Percentiles rank a stretch among this genome's conserved stretches.
Evolutionary conservation across 2,329 filamentous ascomycete genomes (phyloP).

Genomic region (Xylaria arbuscula): DNA sequence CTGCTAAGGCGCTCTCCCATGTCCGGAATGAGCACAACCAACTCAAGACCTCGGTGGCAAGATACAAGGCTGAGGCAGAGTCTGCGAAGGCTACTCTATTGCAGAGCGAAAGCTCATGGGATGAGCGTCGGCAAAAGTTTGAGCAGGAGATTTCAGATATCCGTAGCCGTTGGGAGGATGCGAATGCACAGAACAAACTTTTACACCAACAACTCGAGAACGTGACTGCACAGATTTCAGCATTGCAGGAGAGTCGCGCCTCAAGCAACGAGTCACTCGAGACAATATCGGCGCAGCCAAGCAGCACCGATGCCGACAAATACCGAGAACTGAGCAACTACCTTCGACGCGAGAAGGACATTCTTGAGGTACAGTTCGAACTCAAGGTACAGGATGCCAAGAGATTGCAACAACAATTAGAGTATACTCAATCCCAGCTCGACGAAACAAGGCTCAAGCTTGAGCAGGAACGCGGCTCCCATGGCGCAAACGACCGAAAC

Average conservation of each 20-base stretch:
- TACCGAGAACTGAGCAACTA: slow-evolving; percentile 92
- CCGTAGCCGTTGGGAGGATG: slow-evolving; percentile 81
- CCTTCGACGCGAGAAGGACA: slow-evolving; percentile 94
- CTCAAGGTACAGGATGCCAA: slow-evolving; percentile 89
- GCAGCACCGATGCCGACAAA: slow-evolving; percentile 74
- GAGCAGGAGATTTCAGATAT: slow-evolving; percentile 87
- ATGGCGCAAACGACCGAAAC: slow-evolving; percentile 77
- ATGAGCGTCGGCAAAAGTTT: slow-evolving; percentile 80
- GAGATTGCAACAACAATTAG: slow-evolving; percentile 87
- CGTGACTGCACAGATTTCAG: slow-evolving; percentile 80
- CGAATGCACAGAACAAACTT: slow-evolving; percentile 88
- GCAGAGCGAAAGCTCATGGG: slow-evolving; percentile 89
- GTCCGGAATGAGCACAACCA: slow-evolving; percentile 84
- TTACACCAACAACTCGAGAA: slow-evolving; percentile 90
- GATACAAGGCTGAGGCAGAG: slow-evolving; percentile 83
- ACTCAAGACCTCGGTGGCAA: slow-evolving; percentile 80
- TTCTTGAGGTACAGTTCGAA: slow-evolving; percentile 95
- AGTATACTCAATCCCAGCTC: slow-evolving; percentile 86
- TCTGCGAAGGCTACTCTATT: slow-evolving; percentile 81
- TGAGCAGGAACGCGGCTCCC: slow-evolving; percentile 84
- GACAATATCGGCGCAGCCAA: slow-evolving; percentile 61
- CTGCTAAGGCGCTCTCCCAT: slow-evolving; percentile 84
- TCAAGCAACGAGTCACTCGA: slow-evolving; percentile 65
- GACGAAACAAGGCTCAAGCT: slow-evolving; percentile 91
- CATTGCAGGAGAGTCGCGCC: slow-evolving; percentile 80